Base-by-base conservation (phyloP, 192 early-diverging fungal species). In the Gonapodya prolifera region DNA sequence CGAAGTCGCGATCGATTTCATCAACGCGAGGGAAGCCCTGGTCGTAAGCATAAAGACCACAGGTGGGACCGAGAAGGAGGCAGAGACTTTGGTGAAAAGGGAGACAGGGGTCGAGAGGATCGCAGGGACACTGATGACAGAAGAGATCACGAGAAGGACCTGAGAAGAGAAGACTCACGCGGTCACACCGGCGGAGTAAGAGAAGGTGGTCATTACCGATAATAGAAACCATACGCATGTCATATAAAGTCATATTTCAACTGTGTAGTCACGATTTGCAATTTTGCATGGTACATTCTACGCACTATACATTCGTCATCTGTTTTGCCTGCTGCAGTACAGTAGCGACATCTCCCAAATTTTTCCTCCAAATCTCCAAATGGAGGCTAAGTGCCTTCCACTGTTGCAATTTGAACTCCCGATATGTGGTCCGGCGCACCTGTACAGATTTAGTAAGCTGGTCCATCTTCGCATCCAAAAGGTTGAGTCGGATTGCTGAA, bases 401-500 rank as follows among this genome's bases (percentile, higher is more conserved):
- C 84, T 99, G 91, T 0, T 87, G 87, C 33, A 82, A 84, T 45
- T 87, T 89, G 76, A 99, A 99, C 13, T 86, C 87, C 70, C 96
- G 91, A 81, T 94, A 93, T 18, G 92, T 94, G 69, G 93, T 89
- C 69, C 96, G 88, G 77, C 91, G 92, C 28, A 97, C 89, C 34
- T 90, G 82, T 35, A 95, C 89, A 1, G 92, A 91, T 77, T 91
- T 89, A 75, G 86, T 87, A 28, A 96, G 85, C 85, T 99, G 97
- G 86, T 97, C 91, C 86, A 99, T 91, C 85, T 94, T 94, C 78
- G 92, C 95, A 80, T 99, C 95, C 28, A 97, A 87, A 78, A 99
- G 87, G 69, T 94, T 93, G 32, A 93, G 90, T 35, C 94, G 92
- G 73, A 99, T 95, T 13, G 90, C 81, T 81, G 70, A 30, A 1